These are phyloP conservation scores for Cladosporium phlei DNA, from an alignment of 2,329 filamentous ascomycete genomes.

Conservation along the genomic window DNA sequence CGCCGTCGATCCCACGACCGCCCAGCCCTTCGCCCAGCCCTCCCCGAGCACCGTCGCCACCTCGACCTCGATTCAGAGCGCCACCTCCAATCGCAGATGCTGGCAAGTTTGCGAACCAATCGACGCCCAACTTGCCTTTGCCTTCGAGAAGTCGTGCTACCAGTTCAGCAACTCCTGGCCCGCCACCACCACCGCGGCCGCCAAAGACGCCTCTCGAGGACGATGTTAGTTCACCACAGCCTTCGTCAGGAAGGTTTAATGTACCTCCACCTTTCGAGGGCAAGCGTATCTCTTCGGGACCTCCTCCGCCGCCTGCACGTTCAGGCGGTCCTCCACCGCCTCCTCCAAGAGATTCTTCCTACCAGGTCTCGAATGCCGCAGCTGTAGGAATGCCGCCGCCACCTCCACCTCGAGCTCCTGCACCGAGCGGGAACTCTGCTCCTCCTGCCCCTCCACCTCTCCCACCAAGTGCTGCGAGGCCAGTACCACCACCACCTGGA, in stretches of 20 bases:
- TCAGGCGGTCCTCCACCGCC: constrained; percentile 35
- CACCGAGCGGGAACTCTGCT: constrained; percentile 39
- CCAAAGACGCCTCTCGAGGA: constrained; percentile 59
- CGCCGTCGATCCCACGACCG: constrained; percentile 40
- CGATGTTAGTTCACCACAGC: constrained; percentile 27
- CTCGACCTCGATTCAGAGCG: constrained; percentile 69
- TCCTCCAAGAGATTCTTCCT: constrained; percentile 57
- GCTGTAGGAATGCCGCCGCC: constrained; percentile 45
- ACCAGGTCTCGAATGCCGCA: constrained; percentile 36
- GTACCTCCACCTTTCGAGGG: constrained; percentile 77
- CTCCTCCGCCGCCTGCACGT: constrained; percentile 71
- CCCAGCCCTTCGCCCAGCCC: constrained; percentile 53
- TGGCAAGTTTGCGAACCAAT: constrained; percentile 69
- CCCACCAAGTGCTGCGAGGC: constrained; percentile 27
- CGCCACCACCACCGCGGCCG: constrained; percentile 41
- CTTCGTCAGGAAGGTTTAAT: constrained; percentile 50
- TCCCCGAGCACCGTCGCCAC: constrained; percentile 67
- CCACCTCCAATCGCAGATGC: constrained; percentile 87
- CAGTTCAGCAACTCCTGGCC: constrained; percentile 47
- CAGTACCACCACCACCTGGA: constrained; percentile 29
- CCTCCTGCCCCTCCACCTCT: constrained; percentile 32
- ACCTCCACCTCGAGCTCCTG: constrained; percentile 50
- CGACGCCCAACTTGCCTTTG: constrained; percentile 38
- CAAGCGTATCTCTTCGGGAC: constrained; percentile 54
- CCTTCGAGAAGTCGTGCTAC: constrained; percentile 53